Evolutionary conservation across 192 early-diverging fungal genomes (phyloP).

Genomic region (Backusella tarrabulga): DNA sequence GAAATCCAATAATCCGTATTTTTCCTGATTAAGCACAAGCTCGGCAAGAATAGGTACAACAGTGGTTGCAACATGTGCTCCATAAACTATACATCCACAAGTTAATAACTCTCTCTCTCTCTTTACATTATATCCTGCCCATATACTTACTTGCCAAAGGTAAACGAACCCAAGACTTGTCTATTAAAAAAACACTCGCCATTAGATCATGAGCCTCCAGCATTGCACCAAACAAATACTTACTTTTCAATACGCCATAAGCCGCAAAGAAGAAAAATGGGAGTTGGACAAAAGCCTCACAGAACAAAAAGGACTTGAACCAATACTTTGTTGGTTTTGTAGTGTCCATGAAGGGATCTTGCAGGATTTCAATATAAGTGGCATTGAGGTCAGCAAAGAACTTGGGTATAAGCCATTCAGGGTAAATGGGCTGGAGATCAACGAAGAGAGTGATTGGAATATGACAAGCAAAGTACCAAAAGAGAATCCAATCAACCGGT

Average conservation of each 20-base stretch:
- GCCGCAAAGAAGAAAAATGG: constrained; percentile 69
- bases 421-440: constrained; percentile 58
- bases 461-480: constrained; percentile 67
- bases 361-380: constrained; percentile 46
- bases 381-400: constrained; percentile 33
- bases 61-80: constrained; percentile 71
- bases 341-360: constrained; percentile 64
- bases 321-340: constrained; percentile 42
- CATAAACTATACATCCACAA: constrained; percentile 50
- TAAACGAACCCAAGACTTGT: constrained; percentile 9
- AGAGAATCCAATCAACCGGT: constrained; percentile 15
- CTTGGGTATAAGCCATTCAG: constrained; percentile 30
- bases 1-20: neutral
- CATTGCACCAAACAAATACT: neutral
- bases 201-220: neutral
- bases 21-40: constrained; percentile 40
- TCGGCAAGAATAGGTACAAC: constrained; percentile 59
- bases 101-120: constrained; percentile 14
- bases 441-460: constrained; percentile 69
- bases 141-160: constrained; percentile 18
- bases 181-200: neutral
- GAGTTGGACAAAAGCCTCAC: constrained; percentile 64
- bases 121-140: neutral
- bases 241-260: constrained; percentile 55
- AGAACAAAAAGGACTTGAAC: constrained; percentile 60